Base-by-base conservation (phyloP, 495 filamentous ascomycete species). In the Echria macrotheca region DNA sequence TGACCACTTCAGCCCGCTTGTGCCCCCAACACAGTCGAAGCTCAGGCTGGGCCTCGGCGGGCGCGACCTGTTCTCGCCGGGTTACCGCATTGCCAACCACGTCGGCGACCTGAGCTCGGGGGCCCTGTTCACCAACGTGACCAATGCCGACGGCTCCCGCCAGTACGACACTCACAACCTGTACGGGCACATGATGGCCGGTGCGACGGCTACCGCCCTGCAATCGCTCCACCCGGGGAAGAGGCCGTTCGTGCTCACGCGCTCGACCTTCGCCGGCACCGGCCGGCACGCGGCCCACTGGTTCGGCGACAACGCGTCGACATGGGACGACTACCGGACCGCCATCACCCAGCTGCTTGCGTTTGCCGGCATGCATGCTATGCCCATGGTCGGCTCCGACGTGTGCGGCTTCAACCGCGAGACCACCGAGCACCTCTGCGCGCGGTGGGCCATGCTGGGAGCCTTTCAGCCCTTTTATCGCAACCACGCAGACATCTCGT, bases 121-220 rank as follows among this genome's bases (percentile, higher is more conserved):
- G 45, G 91, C 89, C 0, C 77, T 90, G 6, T 41, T 78, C 54
- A 91, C 88, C 4, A 78, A 89, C 65, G 63, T 94, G 33, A 70
- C 85, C 10, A 87, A 94, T 66, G 69, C 79, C 28, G 83, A 86
- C 56, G 83, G 83, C 1, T 74, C 80, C 63, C 58, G 53, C 11
- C 84, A 89, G 62, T 91, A 91, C 61, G 89, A 77, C 47, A 85
- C 82, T 2, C 90, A 96, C 68, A 96, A 96, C 61, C 67, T 95
- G 11, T 91, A 89, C 66, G 89, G 89, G 39, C 80, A 76, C 12
- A 86, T 90, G 84, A 95, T 95, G 89, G 81, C 79, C 14, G 61
- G 72, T 6, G 68, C 77, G 0, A 85, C 83, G 17, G 72, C 77
- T 50, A 56, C 71, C 6, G 82, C 87, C 4, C 85, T 95, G 78